Conservation (phyloP, 1,284 basidiomycete genomes). For the Athelia sp. region DNA sequence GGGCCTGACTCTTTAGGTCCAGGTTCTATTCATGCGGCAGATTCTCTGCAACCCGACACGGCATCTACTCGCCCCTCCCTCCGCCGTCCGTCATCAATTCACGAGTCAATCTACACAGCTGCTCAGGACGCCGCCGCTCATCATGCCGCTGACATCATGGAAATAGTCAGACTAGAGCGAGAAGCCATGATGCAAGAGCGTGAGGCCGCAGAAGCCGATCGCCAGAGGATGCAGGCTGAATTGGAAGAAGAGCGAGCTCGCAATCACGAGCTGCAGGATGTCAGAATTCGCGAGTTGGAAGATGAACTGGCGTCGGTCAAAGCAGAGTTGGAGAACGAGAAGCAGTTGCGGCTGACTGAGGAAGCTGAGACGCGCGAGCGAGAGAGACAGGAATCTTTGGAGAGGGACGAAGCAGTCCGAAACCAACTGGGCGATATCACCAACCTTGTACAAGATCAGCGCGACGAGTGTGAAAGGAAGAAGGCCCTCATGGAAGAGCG, state of each 20-base stretch:
- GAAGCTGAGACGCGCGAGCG: conserved; percentile 57
- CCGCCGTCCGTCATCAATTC: conserved; percentile 21
- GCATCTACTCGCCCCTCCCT: not conserved
- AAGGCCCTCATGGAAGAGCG: conserved; percentile 49
- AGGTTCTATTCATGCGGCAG: not conserved
- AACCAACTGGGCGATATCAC: conserved; percentile 63
- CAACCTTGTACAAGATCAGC: conserved; percentile 60
- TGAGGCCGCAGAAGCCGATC: conserved; percentile 46
- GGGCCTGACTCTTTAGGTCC: no score
- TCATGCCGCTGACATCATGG: conserved; percentile 51
- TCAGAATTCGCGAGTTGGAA: conserved; percentile 53
- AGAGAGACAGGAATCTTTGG: conserved; percentile 47
- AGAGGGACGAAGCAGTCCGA: conserved; percentile 54
- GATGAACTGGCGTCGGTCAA: conserved; percentile 55
- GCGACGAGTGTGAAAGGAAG: conserved; percentile 51
- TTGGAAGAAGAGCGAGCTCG: conserved; percentile 40
- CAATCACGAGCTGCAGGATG: conserved; percentile 46
- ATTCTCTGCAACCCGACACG: not conserved
- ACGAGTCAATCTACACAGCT: conserved; percentile 31
- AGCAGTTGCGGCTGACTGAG: conserved; percentile 47
- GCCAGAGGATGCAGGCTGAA: conserved; percentile 42
- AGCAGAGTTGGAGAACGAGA: conserved; percentile 51
- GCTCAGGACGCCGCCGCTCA: conserved; percentile 45
- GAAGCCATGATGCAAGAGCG: conserved; percentile 52
- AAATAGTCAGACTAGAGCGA: conserved; percentile 53